Evolutionary conservation across 495 filamentous ascomycete species (phyloP).

Genomic region (Penicillium soppii): DNA sequence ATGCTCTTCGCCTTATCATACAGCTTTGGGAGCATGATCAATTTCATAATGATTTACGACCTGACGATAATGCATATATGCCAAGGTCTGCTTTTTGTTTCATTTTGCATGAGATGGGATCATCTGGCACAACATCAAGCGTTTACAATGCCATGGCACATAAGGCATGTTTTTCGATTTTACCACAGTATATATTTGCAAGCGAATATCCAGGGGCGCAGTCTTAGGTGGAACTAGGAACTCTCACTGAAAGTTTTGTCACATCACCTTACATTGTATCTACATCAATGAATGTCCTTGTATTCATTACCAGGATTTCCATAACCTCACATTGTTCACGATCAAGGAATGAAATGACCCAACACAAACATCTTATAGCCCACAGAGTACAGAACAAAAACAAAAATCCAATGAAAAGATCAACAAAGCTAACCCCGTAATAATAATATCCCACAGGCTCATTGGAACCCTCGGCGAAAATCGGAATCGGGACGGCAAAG

Average conservation of each 20-base stretch:
- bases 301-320: neutral
- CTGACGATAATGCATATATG: conserved; percentile 8
- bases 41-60: conserved; percentile 16
- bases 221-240: neutral
- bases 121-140: neutral
- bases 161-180: neutral
- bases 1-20: neutral
- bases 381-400: neutral
- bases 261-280: neutral
- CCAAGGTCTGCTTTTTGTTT: neutral
- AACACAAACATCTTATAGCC: neutral
- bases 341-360: too few species aligned
- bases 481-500: conserved; percentile 19
- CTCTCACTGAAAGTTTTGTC: neutral
- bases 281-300: too few species aligned
- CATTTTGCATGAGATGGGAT: neutral
- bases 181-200: neutral
- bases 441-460: neutral
- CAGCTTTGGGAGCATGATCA: neutral
- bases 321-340: neutral
- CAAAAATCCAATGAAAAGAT: neutral
- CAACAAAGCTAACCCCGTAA: neutral
- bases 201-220: neutral
- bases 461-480: conserved; percentile 26
- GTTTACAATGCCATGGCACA: neutral